phyloP scores from a whole-genome alignment of 768 basidiomycete genomes.

The Boletus rex-veris region DNA sequence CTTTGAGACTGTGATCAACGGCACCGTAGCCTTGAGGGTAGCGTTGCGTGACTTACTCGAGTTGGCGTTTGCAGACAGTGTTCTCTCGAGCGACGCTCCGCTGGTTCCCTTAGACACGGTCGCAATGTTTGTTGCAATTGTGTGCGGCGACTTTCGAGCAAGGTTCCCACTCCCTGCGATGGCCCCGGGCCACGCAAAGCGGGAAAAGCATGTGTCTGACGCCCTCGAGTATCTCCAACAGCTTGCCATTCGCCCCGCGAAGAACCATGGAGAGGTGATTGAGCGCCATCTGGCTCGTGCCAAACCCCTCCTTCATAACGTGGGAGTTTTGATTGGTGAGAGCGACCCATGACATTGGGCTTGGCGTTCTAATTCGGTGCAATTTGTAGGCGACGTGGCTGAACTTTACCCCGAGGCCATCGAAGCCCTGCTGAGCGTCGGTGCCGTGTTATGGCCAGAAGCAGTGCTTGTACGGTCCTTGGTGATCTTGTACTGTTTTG shows the following conservation, averaged over 20 bases:
- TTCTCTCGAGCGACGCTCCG: background rate
- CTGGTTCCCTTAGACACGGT: background rate
- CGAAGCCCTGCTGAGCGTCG: slow-evolving; percentile 12
- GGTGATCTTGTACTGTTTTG: slow-evolving; percentile 13
- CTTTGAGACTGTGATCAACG: slow-evolving; percentile 5
- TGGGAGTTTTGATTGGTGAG: slow-evolving; percentile 12
- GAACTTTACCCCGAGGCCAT: slow-evolving; percentile 14
- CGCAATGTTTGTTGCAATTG: background rate
- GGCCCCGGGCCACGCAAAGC: slow-evolving; percentile 11
- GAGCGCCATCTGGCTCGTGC: slow-evolving; percentile 1
- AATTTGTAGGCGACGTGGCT: slow-evolving; percentile 8
- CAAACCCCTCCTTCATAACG: slow-evolving; percentile 1
- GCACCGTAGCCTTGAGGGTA: background rate
- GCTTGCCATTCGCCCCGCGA: background rate
- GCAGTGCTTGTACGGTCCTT: slow-evolving; percentile 8
- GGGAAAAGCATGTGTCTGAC: background rate
- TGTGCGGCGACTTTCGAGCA: slow-evolving; percentile 2
- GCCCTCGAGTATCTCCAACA: background rate
- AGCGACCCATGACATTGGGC: background rate
- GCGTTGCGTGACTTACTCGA: background rate
- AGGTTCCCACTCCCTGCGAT: slow-evolving; percentile 5
- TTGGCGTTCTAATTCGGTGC: background rate
- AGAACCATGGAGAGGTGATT: background rate
- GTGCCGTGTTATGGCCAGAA: slow-evolving; percentile 7
- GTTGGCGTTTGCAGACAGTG: background rate